Evolutionary conservation across 2,329 filamentous ascomycete species (phyloP).

Genomic region (Emmonsia crescens): DNA sequence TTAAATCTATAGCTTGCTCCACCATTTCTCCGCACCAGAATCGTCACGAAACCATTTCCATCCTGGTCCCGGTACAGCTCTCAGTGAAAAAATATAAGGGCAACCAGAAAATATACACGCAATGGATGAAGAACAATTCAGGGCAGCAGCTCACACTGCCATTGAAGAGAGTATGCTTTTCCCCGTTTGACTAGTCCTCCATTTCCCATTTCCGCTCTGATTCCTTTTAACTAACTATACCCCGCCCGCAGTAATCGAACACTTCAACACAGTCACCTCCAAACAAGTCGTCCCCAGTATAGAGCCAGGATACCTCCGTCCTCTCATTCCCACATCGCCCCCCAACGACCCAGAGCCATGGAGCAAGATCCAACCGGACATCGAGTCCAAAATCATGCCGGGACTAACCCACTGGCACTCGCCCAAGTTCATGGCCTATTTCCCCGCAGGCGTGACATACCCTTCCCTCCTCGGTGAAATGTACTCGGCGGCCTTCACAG

Average conservation of each 20-base stretch:
- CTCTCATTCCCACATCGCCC: conserved; percentile 63
- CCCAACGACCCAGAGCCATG: conserved; percentile 57
- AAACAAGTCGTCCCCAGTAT: conserved; percentile 67
- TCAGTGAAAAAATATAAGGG: neutral
- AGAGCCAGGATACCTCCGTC: conserved; percentile 72
- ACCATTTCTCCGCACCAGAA: too few relatives aligned
- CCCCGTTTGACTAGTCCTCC: neutral
- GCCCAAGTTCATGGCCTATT: conserved; percentile 94
- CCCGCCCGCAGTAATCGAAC: conserved; percentile 55
- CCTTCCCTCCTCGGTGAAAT: conserved; percentile 83
- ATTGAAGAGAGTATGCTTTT: conserved; percentile 64
- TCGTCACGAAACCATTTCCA: neutral
- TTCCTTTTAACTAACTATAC: neutral
- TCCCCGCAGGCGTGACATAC: conserved; percentile 70
- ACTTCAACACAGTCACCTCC: conserved; percentile 64
- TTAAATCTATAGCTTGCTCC: too few relatives aligned
- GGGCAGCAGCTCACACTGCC: conserved; percentile 61
- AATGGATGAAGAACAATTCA: conserved; percentile 75
- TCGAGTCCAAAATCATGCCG: conserved; percentile 77
- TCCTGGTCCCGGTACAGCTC: neutral
- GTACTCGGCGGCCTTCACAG: conserved; percentile 79
- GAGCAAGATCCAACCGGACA: conserved; percentile 68
- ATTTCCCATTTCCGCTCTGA: neutral
- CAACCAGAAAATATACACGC: neutral
- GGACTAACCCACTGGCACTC: conserved; percentile 92